Conservation (phyloP, 208 protist species). For the Polymyxa betae region DNA sequence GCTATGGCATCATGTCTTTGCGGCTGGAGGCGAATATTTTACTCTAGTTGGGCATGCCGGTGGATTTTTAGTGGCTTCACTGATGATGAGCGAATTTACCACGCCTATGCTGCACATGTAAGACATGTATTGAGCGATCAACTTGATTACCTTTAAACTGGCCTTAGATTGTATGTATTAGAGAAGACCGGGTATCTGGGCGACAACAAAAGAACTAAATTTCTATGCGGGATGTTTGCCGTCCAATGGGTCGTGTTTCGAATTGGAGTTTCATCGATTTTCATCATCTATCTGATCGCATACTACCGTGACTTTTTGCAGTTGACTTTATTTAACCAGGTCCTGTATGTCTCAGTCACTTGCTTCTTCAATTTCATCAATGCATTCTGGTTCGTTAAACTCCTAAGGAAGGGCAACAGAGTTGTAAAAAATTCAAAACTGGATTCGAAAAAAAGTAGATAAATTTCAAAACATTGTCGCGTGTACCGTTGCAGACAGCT, state of each 20-base stretch:
- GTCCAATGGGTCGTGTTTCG: slow-evolving; percentile 37
- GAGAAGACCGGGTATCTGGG: not conserved
- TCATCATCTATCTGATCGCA: not conserved
- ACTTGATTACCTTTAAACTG: not conserved
- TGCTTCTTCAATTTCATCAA: slow-evolving; percentile 48
- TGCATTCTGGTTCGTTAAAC: slow-evolving; percentile 10
- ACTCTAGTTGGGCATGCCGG: not conserved
- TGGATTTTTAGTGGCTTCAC: not conserved
- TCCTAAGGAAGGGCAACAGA: not conserved
- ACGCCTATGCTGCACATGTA: slow-evolving; percentile 43
- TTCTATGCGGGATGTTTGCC: not conserved
- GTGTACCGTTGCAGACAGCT: not conserved
- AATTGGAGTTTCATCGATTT: slow-evolving; percentile 11
- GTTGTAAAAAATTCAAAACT: not conserved
- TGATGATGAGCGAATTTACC: slow-evolving; percentile 48
- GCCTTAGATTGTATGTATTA: not conserved
- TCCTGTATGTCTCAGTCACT: not conserved
- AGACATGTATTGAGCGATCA: not conserved
- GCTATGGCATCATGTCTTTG: slow-evolving; percentile 1
- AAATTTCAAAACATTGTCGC: not conserved
- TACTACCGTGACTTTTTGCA: not conserved
- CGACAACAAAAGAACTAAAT: not conserved
- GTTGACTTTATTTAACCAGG: not conserved
- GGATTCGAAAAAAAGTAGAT: not conserved
- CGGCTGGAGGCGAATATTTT: slow-evolving; percentile 9